Conservation (phyloP, 2,329 filamentous ascomycete species). For the Harringtonia lauricola region DNA sequence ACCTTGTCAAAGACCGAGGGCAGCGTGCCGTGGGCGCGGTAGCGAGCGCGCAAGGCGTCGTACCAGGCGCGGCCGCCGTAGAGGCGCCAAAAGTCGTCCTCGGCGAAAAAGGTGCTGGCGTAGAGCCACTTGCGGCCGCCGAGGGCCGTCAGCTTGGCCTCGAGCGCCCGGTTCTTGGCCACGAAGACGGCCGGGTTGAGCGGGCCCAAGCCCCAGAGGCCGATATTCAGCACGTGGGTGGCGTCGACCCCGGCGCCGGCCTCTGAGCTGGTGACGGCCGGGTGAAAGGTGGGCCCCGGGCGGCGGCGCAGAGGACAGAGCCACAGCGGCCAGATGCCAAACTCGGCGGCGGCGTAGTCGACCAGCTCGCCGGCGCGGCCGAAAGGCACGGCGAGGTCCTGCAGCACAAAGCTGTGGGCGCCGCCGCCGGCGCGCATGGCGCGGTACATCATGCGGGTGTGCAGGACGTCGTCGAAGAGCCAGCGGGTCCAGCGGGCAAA, state of each 20-base stretch:
- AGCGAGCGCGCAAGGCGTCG: slow-evolving; percentile 48
- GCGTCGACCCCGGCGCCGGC: slow-evolving; percentile 8
- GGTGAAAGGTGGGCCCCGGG: slow-evolving; percentile 43
- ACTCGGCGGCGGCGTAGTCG: slow-evolving; percentile 38
- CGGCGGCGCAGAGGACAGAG: slow-evolving; percentile 42
- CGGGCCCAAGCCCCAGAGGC: slow-evolving; percentile 69
- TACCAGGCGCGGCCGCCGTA: slow-evolving; percentile 51
- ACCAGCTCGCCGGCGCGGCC: slow-evolving; percentile 35
- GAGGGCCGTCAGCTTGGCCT: slow-evolving; percentile 54
- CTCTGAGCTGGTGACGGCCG: slow-evolving; percentile 24
- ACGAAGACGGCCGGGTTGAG: slow-evolving; percentile 46
- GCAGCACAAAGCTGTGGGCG: slow-evolving; percentile 52
- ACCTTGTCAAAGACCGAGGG: slow-evolving; percentile 64
- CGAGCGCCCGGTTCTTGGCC: slow-evolving; percentile 56
- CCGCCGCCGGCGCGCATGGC: slow-evolving; percentile 57
- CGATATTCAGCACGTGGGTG: slow-evolving; percentile 45
- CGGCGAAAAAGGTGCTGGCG: slow-evolving; percentile 69
- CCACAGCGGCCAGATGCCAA: slow-evolving; percentile 48
- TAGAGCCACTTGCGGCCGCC: slow-evolving; percentile 81
- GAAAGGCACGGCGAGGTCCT: slow-evolving; percentile 52
- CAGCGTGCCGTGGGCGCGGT: slow-evolving; percentile 41
- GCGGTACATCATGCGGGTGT: slow-evolving; percentile 63
- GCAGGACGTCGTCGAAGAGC: slow-evolving; percentile 60
- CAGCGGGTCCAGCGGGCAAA: slow-evolving; percentile 55
- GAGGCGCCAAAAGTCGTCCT: slow-evolving; percentile 56